A percentile compares a stretch with the other conserved stretches of the same genome.
phyloP scores from a whole-genome alignment of 2,329 filamentous ascomycete species.

The Stenocarpella maydis region DNA sequence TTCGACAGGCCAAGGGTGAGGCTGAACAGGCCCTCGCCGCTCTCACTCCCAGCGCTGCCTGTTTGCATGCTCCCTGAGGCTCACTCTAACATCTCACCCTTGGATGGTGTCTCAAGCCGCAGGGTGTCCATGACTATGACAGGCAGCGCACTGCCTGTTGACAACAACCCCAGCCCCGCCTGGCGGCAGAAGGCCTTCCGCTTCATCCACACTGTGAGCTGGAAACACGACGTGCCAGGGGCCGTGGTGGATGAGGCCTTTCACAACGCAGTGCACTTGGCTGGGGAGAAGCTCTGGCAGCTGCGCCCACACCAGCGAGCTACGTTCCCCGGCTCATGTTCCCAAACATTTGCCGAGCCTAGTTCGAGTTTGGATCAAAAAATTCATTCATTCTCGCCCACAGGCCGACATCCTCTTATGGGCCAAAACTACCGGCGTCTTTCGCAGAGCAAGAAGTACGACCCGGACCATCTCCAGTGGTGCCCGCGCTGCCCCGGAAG shows the following conservation, averaged over 20 bases:
- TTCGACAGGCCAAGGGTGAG: not conserved
- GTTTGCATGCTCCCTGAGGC: not conserved
- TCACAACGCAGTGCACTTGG: not conserved
- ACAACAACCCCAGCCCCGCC: not conserved
- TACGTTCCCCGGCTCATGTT: not conserved
- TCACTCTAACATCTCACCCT: not conserved
- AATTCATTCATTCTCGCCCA: too few species aligned
- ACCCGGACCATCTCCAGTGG: not conserved
- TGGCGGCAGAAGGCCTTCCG: not conserved
- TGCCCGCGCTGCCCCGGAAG: not conserved
- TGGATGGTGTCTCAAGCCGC: not conserved
- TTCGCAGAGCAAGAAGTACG: not conserved
- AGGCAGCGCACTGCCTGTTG: not conserved
- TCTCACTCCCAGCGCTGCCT: not conserved
- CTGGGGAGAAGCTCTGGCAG: not conserved
- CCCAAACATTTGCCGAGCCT: not conserved
- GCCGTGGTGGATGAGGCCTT: not conserved
- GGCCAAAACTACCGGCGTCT: not conserved
- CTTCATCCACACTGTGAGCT: not conserved
- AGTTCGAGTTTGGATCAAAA: too few species aligned
- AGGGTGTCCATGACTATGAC: not conserved
- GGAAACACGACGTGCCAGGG: not conserved
- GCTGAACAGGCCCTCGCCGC: too few species aligned
- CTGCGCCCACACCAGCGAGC: not conserved
- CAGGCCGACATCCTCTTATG: not conserved